Conservation (phyloP, 495 filamentous ascomycete genomes). For the Evernia prunastri region DNA sequence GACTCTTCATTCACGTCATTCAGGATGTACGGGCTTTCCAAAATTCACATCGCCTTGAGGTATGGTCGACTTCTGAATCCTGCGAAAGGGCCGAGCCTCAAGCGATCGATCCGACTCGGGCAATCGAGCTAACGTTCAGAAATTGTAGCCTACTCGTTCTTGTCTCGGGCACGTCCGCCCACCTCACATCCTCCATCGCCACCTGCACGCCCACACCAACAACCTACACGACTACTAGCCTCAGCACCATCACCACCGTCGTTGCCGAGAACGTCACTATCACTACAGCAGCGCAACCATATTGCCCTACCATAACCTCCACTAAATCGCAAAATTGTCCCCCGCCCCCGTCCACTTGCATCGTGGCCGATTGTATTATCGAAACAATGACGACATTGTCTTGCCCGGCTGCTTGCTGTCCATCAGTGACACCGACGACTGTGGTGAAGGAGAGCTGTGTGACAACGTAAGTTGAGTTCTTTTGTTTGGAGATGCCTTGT, state of each 20-base stretch:
- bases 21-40: neutral
- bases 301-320: neutral
- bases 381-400: neutral
- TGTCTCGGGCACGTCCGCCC: neutral
- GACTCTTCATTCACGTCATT: too few relatives aligned
- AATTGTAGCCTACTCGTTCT: neutral
- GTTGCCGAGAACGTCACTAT: neutral
- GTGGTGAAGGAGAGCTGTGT: constrained; percentile 1
- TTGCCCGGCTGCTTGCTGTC: neutral
- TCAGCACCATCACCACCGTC: neutral
- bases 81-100: neutral
- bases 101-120: neutral
- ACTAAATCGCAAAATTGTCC: neutral
- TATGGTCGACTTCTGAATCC: neutral
- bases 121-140: neutral
- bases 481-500: neutral
- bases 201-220: constrained; percentile 3
- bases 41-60: neutral
- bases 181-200: neutral
- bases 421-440: neutral
- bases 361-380: neutral
- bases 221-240: neutral
- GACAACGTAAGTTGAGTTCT: neutral
- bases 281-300: neutral
- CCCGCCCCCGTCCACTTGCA: neutral